Conservation (phyloP, 805 yeast species). For the Cyberlindnera sargentensis region DNA sequence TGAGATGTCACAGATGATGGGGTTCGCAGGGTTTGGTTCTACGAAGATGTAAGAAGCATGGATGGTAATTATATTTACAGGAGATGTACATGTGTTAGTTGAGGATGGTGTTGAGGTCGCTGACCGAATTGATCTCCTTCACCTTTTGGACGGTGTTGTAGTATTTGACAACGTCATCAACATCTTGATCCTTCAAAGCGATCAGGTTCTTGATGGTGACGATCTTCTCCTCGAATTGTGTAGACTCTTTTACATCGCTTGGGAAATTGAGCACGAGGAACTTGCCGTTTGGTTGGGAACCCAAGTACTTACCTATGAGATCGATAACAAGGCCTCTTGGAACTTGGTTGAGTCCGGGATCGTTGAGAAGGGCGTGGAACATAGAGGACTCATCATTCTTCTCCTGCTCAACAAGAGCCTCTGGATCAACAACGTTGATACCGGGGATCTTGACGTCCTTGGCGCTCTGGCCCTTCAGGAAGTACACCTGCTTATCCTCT, state of each 20-base stretch:
- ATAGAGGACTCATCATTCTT: conserved; percentile 35
- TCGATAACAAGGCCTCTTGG: conserved; percentile 31
- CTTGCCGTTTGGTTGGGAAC: conserved; percentile 20
- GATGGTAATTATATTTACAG: background rate
- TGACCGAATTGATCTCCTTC: conserved; percentile 5
- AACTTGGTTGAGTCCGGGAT: conserved; percentile 21
- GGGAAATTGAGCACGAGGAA: conserved; percentile 56
- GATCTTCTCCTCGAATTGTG: conserved; percentile 66
- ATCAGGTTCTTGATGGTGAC: conserved; percentile 38
- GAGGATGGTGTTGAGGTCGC: conserved; percentile 1
- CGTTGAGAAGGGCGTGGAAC: conserved; percentile 45
- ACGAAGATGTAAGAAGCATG: conserved; percentile 29
- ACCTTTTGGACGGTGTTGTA: conserved; percentile 62
- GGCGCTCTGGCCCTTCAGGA: conserved; percentile 24
- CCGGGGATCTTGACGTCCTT: conserved; percentile 7
- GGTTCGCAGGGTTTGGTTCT: conserved; percentile 49
- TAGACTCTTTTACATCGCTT: conserved; percentile 53
- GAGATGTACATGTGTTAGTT: background rate
- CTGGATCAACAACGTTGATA: conserved; percentile 42
- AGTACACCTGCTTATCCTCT: conserved; percentile 36
- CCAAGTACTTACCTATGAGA: conserved; percentile 26
- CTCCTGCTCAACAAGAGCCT: conserved; percentile 39
- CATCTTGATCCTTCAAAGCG: conserved; percentile 25
- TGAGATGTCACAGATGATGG: conserved; percentile 41
- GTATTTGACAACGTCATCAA: conserved; percentile 41